Evolutionary conservation across 2,329 filamentous ascomycete species (phyloP).

Genomic region (Cladorrhinum sp.): DNA sequence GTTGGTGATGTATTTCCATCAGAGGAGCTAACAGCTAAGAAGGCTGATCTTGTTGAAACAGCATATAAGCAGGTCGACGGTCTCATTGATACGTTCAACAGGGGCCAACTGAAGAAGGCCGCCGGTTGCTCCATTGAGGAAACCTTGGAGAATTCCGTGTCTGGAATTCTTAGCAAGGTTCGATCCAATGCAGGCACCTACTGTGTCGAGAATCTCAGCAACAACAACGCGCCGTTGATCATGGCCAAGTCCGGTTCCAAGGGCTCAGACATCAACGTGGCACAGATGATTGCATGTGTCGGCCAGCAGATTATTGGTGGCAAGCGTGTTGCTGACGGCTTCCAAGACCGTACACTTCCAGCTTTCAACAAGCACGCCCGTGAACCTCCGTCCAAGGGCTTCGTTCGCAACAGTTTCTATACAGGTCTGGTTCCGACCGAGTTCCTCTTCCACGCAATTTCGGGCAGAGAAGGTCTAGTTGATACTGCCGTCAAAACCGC

Average conservation of each 20-base stretch:
- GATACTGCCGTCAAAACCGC: constrained; percentile 99
- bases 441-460: constrained; percentile 98
- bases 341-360: constrained; percentile 90
- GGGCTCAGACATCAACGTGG: constrained; percentile 95
- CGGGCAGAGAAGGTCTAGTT: constrained; percentile 94
- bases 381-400: constrained; percentile 92
- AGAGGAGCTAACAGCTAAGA: constrained; percentile 64
- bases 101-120: constrained; percentile 78
- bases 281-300: constrained; percentile 96
- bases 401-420: constrained; percentile 97
- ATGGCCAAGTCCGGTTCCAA: constrained; percentile 99
- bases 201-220: constrained; percentile 86
- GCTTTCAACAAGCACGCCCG: constrained; percentile 93
- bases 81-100: constrained; percentile 77
- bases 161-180: constrained; percentile 87
- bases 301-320: constrained; percentile 97
- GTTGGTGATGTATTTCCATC: constrained; percentile 92
- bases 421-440: constrained; percentile 85
- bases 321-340: constrained; percentile 88
- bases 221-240: constrained; percentile 86
- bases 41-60: constrained; percentile 69
- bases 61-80: constrained; percentile 80
- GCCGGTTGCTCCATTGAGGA: constrained; percentile 88
- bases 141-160: constrained; percentile 86
- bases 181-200: constrained; percentile 86